A percentile compares a stretch with the other conserved stretches of the same genome.
Conservation (phyloP, 1,284 basidiomycete genomes). For the Ceratobasidium theobromae region DNA sequence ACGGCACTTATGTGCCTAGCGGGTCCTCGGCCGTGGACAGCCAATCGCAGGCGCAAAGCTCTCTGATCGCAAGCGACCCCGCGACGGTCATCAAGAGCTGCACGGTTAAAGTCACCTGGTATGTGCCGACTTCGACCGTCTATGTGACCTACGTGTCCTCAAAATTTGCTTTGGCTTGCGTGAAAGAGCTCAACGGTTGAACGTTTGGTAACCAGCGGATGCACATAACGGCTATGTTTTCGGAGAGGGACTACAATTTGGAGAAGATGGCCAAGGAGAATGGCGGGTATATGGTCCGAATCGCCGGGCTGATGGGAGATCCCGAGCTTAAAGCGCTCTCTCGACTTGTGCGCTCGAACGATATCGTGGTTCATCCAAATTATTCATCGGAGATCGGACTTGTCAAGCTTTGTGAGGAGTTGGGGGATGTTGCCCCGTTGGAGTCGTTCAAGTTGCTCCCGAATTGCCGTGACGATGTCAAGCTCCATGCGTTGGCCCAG, state of each 20-base stretch:
- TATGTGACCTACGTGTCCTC: not conserved
- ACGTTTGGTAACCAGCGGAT: conserved; percentile 13
- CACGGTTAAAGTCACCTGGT: conserved; percentile 31
- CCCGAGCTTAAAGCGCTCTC: not conserved
- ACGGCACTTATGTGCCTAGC: not conserved
- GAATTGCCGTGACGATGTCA: not conserved
- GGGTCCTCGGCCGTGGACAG: not conserved
- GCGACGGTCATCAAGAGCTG: not conserved
- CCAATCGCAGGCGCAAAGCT: not conserved
- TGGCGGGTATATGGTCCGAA: conserved; percentile 10
- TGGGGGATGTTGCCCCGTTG: conserved; percentile 18
- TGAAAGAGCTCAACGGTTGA: conserved; percentile 14
- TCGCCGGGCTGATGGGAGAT: conserved; percentile 2
- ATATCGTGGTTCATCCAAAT: conserved; percentile 18
- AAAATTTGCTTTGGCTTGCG: not conserved
- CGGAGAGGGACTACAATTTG: not conserved
- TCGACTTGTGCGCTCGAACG: not conserved
- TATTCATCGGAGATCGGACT: conserved; percentile 20
- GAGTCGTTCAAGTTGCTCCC: conserved; percentile 22
- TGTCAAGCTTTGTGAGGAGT: not conserved
- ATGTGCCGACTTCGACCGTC: conserved; percentile 6
- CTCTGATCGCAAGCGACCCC: conserved; percentile 4
- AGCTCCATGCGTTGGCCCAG: conserved; percentile 17
- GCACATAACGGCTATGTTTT: not conserved
- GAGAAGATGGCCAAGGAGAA: conserved; percentile 4